Evolutionary conservation across 1,284 basidiomycete species (phyloP).

Genomic region (Cryptococcus sp.): DNA sequence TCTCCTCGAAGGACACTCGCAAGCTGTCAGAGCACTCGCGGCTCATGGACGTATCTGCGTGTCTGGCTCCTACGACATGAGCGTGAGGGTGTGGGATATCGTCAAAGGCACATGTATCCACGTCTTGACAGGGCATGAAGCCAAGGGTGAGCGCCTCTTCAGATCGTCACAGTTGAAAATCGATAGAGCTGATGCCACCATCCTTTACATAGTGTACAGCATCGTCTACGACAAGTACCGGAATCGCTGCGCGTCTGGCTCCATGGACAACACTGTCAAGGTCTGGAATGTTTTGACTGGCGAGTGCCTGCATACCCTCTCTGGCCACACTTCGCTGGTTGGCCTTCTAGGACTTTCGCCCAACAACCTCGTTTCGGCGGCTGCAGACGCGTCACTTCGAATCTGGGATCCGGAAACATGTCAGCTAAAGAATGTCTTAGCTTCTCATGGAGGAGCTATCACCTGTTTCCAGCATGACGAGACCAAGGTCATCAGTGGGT

Average conservation of each 20-base stretch:
- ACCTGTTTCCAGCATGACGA: slow-evolving; percentile 98
- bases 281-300: slow-evolving; percentile 86
- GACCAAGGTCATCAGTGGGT: slow-evolving; percentile 89
- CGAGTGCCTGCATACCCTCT: slow-evolving; percentile 72
- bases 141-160: slow-evolving; percentile 67
- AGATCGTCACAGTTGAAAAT: neutral
- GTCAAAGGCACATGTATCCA: slow-evolving; percentile 81
- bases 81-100: slow-evolving; percentile 92
- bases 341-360: slow-evolving; percentile 84
- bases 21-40: slow-evolving; percentile 88
- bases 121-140: slow-evolving; percentile 79
- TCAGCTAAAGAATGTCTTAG: slow-evolving; percentile 73
- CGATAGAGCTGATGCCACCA: neutral
- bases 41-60: slow-evolving; percentile 84
- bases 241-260: slow-evolving; percentile 87
- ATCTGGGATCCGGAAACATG: slow-evolving; percentile 88
- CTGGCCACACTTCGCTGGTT: slow-evolving; percentile 84
- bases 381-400: slow-evolving; percentile 87
- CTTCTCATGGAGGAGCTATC: slow-evolving; percentile 88
- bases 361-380: slow-evolving; percentile 85
- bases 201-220: slow-evolving; percentile 69
- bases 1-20: slow-evolving; percentile 80
- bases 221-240: slow-evolving; percentile 82
- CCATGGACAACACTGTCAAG: slow-evolving; percentile 93
- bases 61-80: slow-evolving; percentile 93